A percentile compares a stretch with the other conserved stretches of the same genome.
Evolutionary conservation across 169 alveolate species (phyloP).

Genomic region (Ichthyophthirius multifiliis): DNA sequence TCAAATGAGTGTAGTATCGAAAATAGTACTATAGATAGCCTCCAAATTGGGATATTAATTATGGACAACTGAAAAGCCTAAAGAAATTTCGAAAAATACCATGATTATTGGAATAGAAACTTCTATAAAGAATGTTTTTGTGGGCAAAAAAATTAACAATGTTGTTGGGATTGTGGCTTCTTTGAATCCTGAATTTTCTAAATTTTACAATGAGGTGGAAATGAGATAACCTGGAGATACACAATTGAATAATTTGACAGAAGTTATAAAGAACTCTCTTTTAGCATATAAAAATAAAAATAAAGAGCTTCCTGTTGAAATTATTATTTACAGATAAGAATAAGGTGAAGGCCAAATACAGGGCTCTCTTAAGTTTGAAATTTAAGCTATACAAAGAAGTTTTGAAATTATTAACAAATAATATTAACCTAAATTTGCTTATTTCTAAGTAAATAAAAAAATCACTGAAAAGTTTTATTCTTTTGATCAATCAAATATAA

Average conservation of each 20-base stretch:
- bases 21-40: slow-evolving; percentile 33
- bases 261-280: slow-evolving; percentile 25
- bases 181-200: slow-evolving; percentile 18
- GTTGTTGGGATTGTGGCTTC: slow-evolving; percentile 71
- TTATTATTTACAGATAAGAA: slow-evolving; percentile 75
- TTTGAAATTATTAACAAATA: neutral
- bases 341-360: slow-evolving; percentile 49
- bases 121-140: neutral
- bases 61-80: slow-evolving; percentile 33
- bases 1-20: neutral
- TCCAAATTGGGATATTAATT: slow-evolving; percentile 31
- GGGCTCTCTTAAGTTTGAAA: slow-evolving; percentile 34
- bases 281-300: slow-evolving; percentile 16
- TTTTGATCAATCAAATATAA: neutral
- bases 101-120: slow-evolving; percentile 77
- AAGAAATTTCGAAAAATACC: slow-evolving; percentile 35
- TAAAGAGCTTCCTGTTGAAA: slow-evolving; percentile 48
- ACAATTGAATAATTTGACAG: neutral
- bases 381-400: slow-evolving; percentile 39
- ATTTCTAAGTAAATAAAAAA: slow-evolving; percentile 51
- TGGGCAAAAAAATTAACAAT: slow-evolving; percentile 26
- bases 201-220: slow-evolving; percentile 34
- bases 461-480: slow-evolving; percentile 40
- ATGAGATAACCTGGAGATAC: slow-evolving; percentile 33
- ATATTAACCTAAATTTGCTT: slow-evolving; percentile 38